A percentile compares a stretch with the other conserved stretches of the same genome.
Conservation (phyloP, 345 rosid genomes). For the Abelmoschus esculentus region DNA sequence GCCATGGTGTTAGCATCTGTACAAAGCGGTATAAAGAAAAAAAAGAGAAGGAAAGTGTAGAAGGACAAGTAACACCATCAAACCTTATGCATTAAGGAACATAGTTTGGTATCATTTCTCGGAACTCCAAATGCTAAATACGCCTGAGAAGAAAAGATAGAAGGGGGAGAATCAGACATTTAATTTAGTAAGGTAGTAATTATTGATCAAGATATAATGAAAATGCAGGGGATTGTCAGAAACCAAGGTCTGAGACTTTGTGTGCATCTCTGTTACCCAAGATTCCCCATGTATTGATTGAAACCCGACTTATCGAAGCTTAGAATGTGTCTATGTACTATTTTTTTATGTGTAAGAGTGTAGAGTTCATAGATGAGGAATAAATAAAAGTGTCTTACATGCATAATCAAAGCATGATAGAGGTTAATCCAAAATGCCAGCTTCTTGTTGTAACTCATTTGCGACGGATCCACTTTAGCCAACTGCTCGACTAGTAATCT, state of each 20-base stretch:
- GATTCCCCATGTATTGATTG: background rate
- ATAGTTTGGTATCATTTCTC: conserved; percentile 41
- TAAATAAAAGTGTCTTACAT: conserved; percentile 31
- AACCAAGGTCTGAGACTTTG: conserved; percentile 7
- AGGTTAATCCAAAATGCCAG: conserved; percentile 68
- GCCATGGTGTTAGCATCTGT: conserved; percentile 11
- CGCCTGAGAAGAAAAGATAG: conserved; percentile 36
- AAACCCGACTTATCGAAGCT: background rate
- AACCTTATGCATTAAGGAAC: conserved; percentile 63
- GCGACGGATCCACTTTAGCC: conserved; percentile 40
- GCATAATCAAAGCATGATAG: conserved; percentile 69
- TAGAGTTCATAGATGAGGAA: background rate
- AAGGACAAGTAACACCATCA: conserved; percentile 7
- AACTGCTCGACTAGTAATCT: conserved; percentile 64
- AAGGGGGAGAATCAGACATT: background rate
- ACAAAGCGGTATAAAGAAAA: background rate
- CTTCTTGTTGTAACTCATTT: conserved; percentile 42
- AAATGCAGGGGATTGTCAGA: background rate
- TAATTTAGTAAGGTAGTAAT: background rate
- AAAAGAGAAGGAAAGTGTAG: background rate
- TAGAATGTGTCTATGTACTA: background rate
- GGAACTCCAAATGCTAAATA: conserved; percentile 63
- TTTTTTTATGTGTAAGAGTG: background rate
- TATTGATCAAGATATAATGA: background rate
- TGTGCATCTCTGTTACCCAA: background rate